Evolutionary conservation across 2,329 filamentous ascomycete species (phyloP), one percentile per base, ranked within the genome.

Genomic region (Amauroascus verrucosus): DNA sequence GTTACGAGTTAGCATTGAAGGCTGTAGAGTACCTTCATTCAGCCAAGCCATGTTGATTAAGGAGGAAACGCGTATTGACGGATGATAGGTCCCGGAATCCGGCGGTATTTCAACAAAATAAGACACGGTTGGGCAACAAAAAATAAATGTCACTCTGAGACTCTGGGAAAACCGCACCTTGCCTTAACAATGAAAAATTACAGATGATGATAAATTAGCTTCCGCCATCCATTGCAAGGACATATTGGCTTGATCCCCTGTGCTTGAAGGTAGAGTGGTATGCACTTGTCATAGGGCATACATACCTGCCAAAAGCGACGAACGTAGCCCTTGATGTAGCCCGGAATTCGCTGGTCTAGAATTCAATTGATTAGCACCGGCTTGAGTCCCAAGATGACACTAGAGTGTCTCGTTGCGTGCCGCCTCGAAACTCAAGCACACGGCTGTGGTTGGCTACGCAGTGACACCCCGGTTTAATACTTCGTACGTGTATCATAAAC

Each of bases 241-340:
- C 18, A 20, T 57, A 43, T 30, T 28, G 41, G 28, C 14, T 41
- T 9, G 13, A 28, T 30, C 22, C n/a, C n/a, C 35, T 30, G 14
- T 38, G 18, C 6, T 13, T 24, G 47, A 13, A 20, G 14, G 35
- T n/a, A 14, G 6, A 26, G 32, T 3, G 14, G 11, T 33, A 24
- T 20, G n/a, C 38, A 18, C 4, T 14, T 45, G 41, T n/a, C n/a
- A n/a, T n/a, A 30, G 53, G 14, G 45, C 30, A 47, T 20, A 69
- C 85, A 63, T 77, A 94, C 91, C 83, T 98, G 93, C 93, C 93
- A 98, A 71, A 98, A 97, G 35, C 93, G 81, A 54, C 93, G 83
- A 38, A 98, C 90, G 68, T 96, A 98, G 61, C 90, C 89, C 61
- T 83, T 86, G 20, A 97, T 89, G 75, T 88, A 96, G 46, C 91